Base-by-base conservation (phyloP, 108 stramenopile genomes). In the Cyclotella sp. region DNA sequence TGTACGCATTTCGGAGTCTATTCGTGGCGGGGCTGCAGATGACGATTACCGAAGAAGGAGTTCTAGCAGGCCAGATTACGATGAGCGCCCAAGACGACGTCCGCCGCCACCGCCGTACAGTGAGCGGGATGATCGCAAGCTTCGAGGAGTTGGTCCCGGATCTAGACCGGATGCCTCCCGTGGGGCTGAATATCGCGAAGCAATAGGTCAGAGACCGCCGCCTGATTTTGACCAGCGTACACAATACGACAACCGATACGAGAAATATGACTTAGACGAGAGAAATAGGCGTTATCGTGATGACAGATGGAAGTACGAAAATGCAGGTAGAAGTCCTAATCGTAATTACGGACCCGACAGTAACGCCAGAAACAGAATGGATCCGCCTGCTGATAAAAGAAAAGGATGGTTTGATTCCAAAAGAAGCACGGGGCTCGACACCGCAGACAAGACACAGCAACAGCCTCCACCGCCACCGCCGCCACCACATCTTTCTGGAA, bases 381-480 rank as follows among this genome's bases (percentile, higher is more conserved):
- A 19, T 45, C 7, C 66, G 16, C 10, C 55, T 46, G 9, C 9
- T 40, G 59, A 22, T 40, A 60, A 49, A 49, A 57, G 41, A 26
- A 60, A 76, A 46, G 34, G 58, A 15, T 76, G 75, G 75, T 76
- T 76, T 39, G 49, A 44, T 18, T 47, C 52, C 39, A 76, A 66
- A 57, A 75, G 27, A 26, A 57, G 47, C 52, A 46, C 29, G 45
- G 43, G 47, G 30, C 60, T 9, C 0, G 29, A 57, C 57, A 41
- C 40, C 15, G 42, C 39, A 53, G 44, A 28, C 43, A 49, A 5
- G 0, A 34, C 3, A 41, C 42, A 44, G 19, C 51, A 44, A 57
- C 34, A 59, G n/a, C 75, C 75, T 0, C 66, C 79, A 14, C 79
- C 79, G 14, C 79, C 72, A 2, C 79, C 67, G 46, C 79, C 72